A percentile compares a stretch with the other conserved stretches of the same genome.
These are phyloP conservation scores for Favolaschia claudopus DNA, from an alignment of 768 basidiomycete genomes.

Conservation along the genomic window DNA sequence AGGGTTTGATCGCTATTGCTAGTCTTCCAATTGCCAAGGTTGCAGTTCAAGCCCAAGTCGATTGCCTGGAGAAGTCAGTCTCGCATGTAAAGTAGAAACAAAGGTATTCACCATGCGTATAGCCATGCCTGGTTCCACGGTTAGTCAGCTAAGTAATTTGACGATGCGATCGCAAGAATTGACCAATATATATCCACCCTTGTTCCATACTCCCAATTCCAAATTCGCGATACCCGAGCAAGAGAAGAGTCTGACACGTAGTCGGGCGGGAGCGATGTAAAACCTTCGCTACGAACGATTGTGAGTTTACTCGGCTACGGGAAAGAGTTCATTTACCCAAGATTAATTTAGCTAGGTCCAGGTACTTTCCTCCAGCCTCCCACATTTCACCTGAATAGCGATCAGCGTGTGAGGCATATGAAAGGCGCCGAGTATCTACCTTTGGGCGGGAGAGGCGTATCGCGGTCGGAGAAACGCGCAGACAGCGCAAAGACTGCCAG, in stretches of 20 bases:
- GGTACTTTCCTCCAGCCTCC: slow-evolving; percentile 72
- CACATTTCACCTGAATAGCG: too few species aligned
- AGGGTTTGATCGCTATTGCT: slow-evolving; percentile 56
- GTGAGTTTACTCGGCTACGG: background rate
- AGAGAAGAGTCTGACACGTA: slow-evolving; percentile 81
- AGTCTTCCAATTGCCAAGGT: slow-evolving; percentile 77
- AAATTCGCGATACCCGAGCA: slow-evolving; percentile 85
- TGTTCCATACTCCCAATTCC: slow-evolving; percentile 87
- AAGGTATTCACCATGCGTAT: slow-evolving; percentile 67
- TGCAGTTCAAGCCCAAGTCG: slow-evolving; percentile 83
- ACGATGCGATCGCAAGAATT: slow-evolving; percentile 9
- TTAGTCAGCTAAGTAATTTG: slow-evolving; percentile 14
- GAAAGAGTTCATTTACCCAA: slow-evolving; percentile 55
- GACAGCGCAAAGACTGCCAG: slow-evolving; percentile 85
- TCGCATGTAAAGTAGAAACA: slow-evolving; percentile 15
- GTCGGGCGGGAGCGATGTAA: slow-evolving; percentile 75
- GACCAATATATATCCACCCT: slow-evolving; percentile 86
- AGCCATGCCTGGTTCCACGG: slow-evolving; percentile 62
- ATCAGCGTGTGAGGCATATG: too few species aligned
- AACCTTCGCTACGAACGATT: slow-evolving; percentile 55
- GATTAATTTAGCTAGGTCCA: slow-evolving; percentile 66
- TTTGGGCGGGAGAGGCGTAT: slow-evolving; percentile 50
- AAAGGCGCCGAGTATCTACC: too few species aligned
- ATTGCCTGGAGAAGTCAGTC: slow-evolving; percentile 58
- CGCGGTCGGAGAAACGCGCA: slow-evolving; percentile 70